A percentile compares a stretch with the other conserved stretches of the same genome.
Conservation (phyloP, 139 green algal genomes). For the Mesostigma viride region DNA sequence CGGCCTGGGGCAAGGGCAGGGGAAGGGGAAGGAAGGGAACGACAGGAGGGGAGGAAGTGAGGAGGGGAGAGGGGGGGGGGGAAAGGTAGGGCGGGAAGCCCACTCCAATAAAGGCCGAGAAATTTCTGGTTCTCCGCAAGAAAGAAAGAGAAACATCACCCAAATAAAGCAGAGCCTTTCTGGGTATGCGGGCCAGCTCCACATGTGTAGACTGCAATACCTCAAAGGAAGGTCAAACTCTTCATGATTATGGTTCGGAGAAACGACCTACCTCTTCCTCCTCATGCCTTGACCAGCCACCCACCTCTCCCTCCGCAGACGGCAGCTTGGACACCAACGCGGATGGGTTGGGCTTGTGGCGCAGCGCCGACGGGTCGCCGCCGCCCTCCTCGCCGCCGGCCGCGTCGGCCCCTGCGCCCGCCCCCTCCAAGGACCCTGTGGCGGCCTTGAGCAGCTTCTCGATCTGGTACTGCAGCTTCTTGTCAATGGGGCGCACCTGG, state of each 20-base stretch:
- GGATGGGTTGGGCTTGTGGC: conserved; percentile 51
- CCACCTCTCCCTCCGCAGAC: conserved; percentile 9
- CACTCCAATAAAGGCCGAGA: too few relatives aligned
- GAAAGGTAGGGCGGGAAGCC: too few relatives aligned
- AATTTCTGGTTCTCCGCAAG: too few relatives aligned
- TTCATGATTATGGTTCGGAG: too few relatives aligned
- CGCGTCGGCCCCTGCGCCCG: neutral
- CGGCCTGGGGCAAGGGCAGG: conserved; percentile 4
- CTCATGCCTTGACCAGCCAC: neutral
- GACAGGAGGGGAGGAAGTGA: neutral
- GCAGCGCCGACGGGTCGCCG: conserved; percentile 36
- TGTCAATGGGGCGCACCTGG: conserved; percentile 84
- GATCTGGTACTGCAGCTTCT: conserved; percentile 88
- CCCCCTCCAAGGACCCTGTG: neutral
- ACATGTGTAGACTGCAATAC: too few relatives aligned
- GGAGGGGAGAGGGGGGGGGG: neutral
- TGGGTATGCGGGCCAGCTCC: too few relatives aligned
- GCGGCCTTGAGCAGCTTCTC: conserved; percentile 77
- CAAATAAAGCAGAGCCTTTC: too few relatives aligned
- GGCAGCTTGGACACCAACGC: conserved; percentile 49
- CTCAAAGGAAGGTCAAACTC: too few relatives aligned
- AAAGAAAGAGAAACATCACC: too few relatives aligned
- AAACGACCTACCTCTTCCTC: neutral
- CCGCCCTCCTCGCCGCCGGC: conserved; percentile 1
- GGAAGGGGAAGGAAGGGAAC: neutral